phyloP scores from a whole-genome alignment of 176 grass and related monocot genomes.

The Calamus simplicifolius region DNA sequence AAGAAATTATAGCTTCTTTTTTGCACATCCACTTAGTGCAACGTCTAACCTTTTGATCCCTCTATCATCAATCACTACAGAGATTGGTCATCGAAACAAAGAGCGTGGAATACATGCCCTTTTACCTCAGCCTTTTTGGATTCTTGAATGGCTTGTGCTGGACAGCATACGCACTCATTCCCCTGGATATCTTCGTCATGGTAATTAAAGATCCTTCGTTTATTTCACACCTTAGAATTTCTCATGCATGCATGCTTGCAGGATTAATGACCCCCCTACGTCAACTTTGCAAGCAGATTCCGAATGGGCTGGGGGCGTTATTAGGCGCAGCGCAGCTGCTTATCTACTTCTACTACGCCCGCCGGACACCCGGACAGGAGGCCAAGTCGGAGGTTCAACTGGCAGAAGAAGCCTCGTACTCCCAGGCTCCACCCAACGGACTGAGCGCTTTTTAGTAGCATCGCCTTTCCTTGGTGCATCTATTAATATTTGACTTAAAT shows the following conservation, averaged over 20 bases:
- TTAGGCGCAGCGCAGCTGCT: constrained; percentile 46
- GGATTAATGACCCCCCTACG: too few relatives aligned
- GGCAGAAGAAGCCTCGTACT: constrained; percentile 10
- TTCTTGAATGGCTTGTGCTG: constrained; percentile 60
- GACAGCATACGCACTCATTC: constrained; percentile 67
- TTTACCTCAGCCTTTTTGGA: constrained; percentile 38
- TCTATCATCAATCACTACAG: constrained; percentile 23
- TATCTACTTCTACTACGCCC: constrained; percentile 55
- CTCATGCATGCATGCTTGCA: neutral
- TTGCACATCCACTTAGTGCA: too few relatives aligned
- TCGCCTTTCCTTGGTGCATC: too few relatives aligned
- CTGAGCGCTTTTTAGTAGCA: too few relatives aligned
- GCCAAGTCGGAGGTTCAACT: constrained; percentile 26
- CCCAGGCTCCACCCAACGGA: too few relatives aligned
- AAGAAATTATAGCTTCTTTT: too few relatives aligned
- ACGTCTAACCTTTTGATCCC: too few relatives aligned
- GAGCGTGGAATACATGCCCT: constrained; percentile 75
- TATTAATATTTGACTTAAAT: too few relatives aligned
- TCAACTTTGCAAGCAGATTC: constrained; percentile 32
- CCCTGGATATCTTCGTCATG: constrained; percentile 53
- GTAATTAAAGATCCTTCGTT: constrained; percentile 8
- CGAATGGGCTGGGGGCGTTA: constrained; percentile 45
- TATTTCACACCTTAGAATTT: too few relatives aligned
- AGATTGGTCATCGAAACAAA: constrained; percentile 47
- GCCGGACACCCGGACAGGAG: constrained; percentile 25